Conservation (phyloP, 2,329 filamentous ascomycete genomes). For the Colletotrichum sp. region DNA sequence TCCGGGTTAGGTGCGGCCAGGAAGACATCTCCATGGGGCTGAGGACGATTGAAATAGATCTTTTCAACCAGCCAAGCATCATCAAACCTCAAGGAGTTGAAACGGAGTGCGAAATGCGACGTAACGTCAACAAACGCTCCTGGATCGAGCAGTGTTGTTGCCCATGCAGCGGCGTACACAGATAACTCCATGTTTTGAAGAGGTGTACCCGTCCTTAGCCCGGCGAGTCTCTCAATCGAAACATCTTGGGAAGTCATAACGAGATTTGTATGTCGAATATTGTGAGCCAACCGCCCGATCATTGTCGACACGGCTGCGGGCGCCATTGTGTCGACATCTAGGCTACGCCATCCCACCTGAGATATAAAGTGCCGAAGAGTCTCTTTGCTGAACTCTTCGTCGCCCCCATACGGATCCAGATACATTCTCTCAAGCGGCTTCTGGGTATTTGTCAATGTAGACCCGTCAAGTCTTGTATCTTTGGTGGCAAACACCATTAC, state of each 20-base stretch:
- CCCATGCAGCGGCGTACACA: conserved; percentile 78
- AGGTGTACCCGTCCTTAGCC: conserved; percentile 39
- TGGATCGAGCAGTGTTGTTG: conserved; percentile 58
- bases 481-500: conserved; percentile 72
- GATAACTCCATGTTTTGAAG: conserved; percentile 64
- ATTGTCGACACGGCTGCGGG: conserved; percentile 71
- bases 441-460: conserved; percentile 30
- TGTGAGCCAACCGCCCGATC: conserved; percentile 77
- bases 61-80: conserved; percentile 75
- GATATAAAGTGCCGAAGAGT: conserved; percentile 66
- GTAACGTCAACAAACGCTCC: conserved; percentile 20
- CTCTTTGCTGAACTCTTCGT: conserved; percentile 67
- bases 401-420: conserved; percentile 79
- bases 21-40: conserved; percentile 4
- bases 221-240: conserved; percentile 15
- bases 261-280: conserved; percentile 57
- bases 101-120: conserved; percentile 44
- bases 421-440: conserved; percentile 66
- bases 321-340: conserved; percentile 59
- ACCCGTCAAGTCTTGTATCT: conserved; percentile 65
- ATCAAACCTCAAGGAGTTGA: conserved; percentile 53
- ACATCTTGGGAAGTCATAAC: conserved; percentile 38
- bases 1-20: conserved; percentile 8
- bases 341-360: conserved; percentile 47
- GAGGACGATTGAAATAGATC: conserved; percentile 10